These are phyloP conservation scores for Simmondsia chinensis DNA, from an alignment of 148 eudicot genomes.

Conservation along the genomic window DNA sequence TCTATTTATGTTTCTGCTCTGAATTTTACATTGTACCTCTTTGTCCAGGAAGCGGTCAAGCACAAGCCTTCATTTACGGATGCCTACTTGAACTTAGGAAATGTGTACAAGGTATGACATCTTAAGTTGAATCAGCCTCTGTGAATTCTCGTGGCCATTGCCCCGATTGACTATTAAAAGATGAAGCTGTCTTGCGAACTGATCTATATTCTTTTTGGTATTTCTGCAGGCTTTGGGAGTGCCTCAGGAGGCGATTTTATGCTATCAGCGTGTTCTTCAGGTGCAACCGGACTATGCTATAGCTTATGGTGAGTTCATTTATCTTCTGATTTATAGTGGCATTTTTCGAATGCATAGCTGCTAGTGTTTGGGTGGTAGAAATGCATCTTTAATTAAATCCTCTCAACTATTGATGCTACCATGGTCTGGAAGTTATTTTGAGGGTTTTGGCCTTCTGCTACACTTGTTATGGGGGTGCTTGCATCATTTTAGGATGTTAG, in stretches of 20 bases:
- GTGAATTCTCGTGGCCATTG: background rate
- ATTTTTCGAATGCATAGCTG: constrained; percentile 2
- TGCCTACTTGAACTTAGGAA: constrained; percentile 79
- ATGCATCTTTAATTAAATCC: too few species aligned
- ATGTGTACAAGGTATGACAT: constrained; percentile 79
- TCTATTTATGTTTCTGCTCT: too few species aligned
- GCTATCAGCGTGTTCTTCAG: constrained; percentile 84
- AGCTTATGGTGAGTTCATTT: constrained; percentile 64
- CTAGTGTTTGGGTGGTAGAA: too few species aligned
- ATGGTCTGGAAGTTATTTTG: background rate
- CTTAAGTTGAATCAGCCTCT: background rate
- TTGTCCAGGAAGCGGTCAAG: constrained; percentile 74
- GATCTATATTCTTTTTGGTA: too few species aligned
- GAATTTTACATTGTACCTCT: constrained; percentile 3
- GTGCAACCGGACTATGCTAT: constrained; percentile 75
- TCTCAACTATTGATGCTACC: background rate
- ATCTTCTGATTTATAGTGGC: background rate
- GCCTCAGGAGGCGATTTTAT: constrained; percentile 82
- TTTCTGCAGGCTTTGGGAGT: constrained; percentile 82
- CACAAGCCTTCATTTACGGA: constrained; percentile 79
- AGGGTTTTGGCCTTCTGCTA: too few species aligned
- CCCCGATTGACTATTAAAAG: too few species aligned
- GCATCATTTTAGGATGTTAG: too few species aligned
- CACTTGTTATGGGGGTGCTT: too few species aligned
- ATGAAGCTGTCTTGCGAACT: too few species aligned